Evolutionary conservation across 192 early-diverging fungal species (phyloP), one percentile per base, ranked within the genome.

Genomic region (Coemansia sp.): DNA sequence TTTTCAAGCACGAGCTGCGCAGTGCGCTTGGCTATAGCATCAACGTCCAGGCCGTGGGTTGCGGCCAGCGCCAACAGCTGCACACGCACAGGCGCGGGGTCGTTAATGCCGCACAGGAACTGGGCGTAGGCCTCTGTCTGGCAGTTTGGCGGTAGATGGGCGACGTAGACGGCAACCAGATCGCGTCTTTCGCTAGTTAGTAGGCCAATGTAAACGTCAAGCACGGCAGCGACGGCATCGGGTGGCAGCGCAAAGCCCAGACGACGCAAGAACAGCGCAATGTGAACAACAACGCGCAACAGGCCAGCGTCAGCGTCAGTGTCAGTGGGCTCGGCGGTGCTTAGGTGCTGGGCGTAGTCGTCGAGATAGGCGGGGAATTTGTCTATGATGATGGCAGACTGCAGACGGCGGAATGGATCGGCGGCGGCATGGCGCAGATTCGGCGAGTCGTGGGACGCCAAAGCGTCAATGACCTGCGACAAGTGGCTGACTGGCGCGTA

Each of bases 211-310:
- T 90, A 93, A 20, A 64, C 63, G 34, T 81, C 74, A 41, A 93
- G 77, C 27, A 89, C 79, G 22, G 40, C 72, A 67, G 89, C 82
- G 16, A 87, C 85, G 7, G 72, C 75, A 2, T 71, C 69, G n/a
- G 57, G 68, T 0, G 88, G 84, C 36, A 85, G 70, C 33, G 60
- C 66, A 31, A 86, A 77, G 5, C 85, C 85, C n/a, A 87, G 80
- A 16, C 81, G 77, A 7, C 87, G 88, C n/a, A 93, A 64, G 18
- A 87, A 74, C n/a, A 94, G 75, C 5, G 90, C 83, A 9, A 88
- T 78, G 64, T 95, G 92, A 1, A 88, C 85, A 46, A 92, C 72
- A 63, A 95, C 87, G 16, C 92, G 90, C 46, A 95, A 71, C 50
- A 92, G 71, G 40, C 88, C 33, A 75, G 18, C 18, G 24, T 89